Percentiles rank a stretch among this genome's conserved stretches.
Conservation (phyloP, 2,329 filamentous ascomycete genomes). For the Fusarium udum region DNA sequence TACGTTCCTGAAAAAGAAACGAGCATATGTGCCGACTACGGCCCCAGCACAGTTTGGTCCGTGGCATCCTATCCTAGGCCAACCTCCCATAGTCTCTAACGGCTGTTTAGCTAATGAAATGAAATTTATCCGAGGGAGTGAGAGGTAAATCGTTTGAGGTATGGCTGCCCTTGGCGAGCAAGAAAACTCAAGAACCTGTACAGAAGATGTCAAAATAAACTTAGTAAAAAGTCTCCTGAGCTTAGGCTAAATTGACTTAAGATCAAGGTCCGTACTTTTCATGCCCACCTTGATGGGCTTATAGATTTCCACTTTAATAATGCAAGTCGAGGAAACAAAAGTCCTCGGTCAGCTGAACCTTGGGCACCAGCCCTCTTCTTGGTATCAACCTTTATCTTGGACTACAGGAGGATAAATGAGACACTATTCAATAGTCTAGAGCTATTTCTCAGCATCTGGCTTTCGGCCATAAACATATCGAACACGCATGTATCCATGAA, state of each 20-base stretch:
- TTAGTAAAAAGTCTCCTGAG: no score
- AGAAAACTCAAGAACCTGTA: not conserved
- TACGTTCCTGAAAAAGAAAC: fast-evolving
- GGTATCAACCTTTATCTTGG: not conserved
- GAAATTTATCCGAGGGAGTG: not conserved
- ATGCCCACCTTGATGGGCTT: no score
- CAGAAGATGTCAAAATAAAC: not conserved
- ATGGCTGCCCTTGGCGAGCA: not conserved
- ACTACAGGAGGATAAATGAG: fast-evolving
- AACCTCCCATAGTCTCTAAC: slow-evolving; percentile 2
- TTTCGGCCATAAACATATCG: slow-evolving; percentile 7
- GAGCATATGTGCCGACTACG: fast-evolving
- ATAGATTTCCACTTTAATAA: not conserved
- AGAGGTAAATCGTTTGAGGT: not conserved
- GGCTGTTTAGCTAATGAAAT: slow-evolving; percentile 1
- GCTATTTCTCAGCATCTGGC: not conserved
- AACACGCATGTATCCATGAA: slow-evolving; percentile 15
- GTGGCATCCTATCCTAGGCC: not conserved
- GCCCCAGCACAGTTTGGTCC: not conserved
- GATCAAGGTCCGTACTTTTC: not conserved
- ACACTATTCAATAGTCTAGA: fast-evolving
- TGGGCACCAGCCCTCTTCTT: not conserved
- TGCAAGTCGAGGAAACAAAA: not conserved
- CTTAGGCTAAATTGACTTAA: not conserved
- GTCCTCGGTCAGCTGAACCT: not conserved